phyloP scores from a whole-genome alignment of 768 basidiomycete species.

The Porphyrellus cyaneotinctus region DNA sequence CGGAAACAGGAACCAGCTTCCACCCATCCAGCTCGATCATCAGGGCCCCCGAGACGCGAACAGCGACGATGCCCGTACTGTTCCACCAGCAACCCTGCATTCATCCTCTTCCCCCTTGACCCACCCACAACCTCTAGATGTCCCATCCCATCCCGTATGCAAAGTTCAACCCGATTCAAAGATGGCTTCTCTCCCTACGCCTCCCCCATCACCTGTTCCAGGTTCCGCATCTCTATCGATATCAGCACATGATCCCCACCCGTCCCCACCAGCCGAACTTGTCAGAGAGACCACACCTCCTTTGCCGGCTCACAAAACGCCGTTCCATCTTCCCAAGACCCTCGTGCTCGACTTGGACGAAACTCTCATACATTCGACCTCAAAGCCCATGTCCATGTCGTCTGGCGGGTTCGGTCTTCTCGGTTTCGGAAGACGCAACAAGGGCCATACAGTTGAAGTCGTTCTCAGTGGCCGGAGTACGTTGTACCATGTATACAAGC shows the following conservation, averaged over 20 bases:
- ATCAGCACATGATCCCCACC: slow-evolving; percentile 7
- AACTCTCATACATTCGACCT: slow-evolving; percentile 96
- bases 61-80: slow-evolving; percentile 15
- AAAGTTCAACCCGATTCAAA: slow-evolving; percentile 13
- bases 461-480: slow-evolving; percentile 84
- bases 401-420: slow-evolving; percentile 56
- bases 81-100: slow-evolving; percentile 18
- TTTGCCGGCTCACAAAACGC: slow-evolving; percentile 50
- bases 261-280: slow-evolving; percentile 19
- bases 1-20: slow-evolving; percentile 7
- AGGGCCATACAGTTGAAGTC: slow-evolving; percentile 89
- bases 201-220: slow-evolving; percentile 22
- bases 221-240: slow-evolving; percentile 8
- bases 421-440: slow-evolving; percentile 56
- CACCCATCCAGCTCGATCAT: slow-evolving; percentile 4
- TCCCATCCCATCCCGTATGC: slow-evolving; percentile 4
- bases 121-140: slow-evolving; percentile 22
- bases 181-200: slow-evolving; percentile 21
- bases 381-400: slow-evolving; percentile 58
- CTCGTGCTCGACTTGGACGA: slow-evolving; percentile 97
- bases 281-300: slow-evolving; percentile 50
- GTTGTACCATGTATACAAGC: slow-evolving; percentile 96
- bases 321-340: slow-evolving; percentile 85
- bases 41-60: slow-evolving; percentile 7
- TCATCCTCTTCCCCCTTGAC: slow-evolving; percentile 21